These are phyloP conservation scores for Biscogniauxia marginata DNA, from an alignment of 2,329 filamentous ascomycete genomes.

Conservation along the genomic window DNA sequence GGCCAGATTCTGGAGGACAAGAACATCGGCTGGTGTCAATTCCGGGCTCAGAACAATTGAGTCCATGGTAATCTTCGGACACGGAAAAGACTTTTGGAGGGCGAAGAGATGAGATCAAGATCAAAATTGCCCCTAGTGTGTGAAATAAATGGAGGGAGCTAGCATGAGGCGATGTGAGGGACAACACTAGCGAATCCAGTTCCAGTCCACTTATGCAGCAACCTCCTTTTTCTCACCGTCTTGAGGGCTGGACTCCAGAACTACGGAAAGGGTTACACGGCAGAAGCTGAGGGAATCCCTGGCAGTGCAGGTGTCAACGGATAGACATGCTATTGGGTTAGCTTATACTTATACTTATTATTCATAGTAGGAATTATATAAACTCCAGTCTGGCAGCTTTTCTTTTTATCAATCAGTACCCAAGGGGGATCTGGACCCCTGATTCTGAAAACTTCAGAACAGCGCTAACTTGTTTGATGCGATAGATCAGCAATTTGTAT, in stretches of 20 bases:
- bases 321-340: too few species aligned
- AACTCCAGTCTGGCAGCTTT: not conserved
- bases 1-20: constrained; percentile 41
- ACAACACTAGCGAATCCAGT: not conserved
- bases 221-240: not conserved
- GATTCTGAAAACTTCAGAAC: not conserved
- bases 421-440: not conserved
- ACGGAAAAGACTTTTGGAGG: not conserved
- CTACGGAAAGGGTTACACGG: too few species aligned
- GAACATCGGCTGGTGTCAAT: constrained; percentile 40
- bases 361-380: not conserved
- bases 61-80: constrained; percentile 5
- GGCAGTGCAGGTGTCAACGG: too few species aligned
- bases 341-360: too few species aligned
- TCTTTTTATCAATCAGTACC: not conserved
- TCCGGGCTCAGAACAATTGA: constrained; percentile 38
- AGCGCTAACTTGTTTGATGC: not conserved
- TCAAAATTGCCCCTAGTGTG: not conserved
- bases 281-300: too few species aligned
- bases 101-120: not conserved
- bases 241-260: not conserved
- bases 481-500: not conserved
- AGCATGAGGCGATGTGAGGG: not conserved
- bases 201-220: not conserved
- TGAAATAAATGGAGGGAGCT: not conserved